Evolutionary conservation across 2,329 filamentous ascomycete species (phyloP).

Genomic region (Xylariaceae sp.): DNA sequence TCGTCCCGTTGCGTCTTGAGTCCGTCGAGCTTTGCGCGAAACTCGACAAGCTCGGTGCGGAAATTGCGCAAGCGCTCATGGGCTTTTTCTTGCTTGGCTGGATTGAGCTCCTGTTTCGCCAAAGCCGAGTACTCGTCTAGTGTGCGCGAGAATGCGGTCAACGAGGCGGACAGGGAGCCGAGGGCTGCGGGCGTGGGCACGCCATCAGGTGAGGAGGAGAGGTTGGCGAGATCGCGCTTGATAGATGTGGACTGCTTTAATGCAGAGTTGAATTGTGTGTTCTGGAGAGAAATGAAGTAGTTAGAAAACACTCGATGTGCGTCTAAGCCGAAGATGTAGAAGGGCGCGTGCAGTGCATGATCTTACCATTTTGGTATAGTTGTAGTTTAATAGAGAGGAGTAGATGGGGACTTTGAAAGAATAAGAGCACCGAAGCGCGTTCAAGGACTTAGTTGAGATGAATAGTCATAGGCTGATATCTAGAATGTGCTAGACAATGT

Average conservation of each 20-base stretch:
- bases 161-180: constrained; percentile 75
- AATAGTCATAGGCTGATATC: neutral
- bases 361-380: constrained; percentile 18
- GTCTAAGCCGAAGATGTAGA: neutral
- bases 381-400: neutral
- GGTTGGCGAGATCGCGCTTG: constrained; percentile 76
- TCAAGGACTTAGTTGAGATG: neutral
- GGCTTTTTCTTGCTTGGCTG: constrained; percentile 91
- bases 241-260: constrained; percentile 84
- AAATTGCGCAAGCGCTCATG: constrained; percentile 86
- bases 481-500: neutral
- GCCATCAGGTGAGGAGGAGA: constrained; percentile 55
- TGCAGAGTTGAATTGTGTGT: constrained; percentile 85
- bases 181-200: constrained; percentile 62
- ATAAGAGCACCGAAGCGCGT: neutral
- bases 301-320: neutral
- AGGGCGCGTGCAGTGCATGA: neutral
- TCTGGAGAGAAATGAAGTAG: constrained; percentile 54
- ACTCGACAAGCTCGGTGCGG: constrained; percentile 80
- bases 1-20: constrained; percentile 82
- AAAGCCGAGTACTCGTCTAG: constrained; percentile 90
- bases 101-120: constrained; percentile 86
- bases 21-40: constrained; percentile 76
- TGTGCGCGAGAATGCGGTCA: constrained; percentile 79
- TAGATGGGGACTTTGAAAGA: no score